phyloP scores from a whole-genome alignment of 2,329 filamentous ascomycete genomes.

The Stachybotrys elegans region DNA sequence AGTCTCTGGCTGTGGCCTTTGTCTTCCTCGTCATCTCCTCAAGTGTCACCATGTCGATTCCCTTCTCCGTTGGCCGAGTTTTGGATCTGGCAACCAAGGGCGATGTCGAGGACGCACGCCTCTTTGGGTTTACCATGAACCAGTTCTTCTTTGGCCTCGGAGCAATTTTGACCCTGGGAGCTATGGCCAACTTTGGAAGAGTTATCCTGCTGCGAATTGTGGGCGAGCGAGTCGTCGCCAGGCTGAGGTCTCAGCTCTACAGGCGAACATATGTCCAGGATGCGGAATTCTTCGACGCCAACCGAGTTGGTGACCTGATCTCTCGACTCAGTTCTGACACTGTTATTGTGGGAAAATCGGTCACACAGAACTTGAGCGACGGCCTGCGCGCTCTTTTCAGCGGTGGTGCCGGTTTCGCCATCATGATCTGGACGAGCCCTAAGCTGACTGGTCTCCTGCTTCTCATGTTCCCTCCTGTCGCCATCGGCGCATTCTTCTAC shows the following conservation, averaged over 20 bases:
- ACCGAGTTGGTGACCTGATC: conserved; percentile 92
- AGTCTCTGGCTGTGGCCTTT: conserved; percentile 74
- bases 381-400: conserved; percentile 89
- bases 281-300: conserved; percentile 98
- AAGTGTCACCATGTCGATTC: conserved; percentile 90
- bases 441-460: conserved; percentile 83
- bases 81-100: conserved; percentile 83
- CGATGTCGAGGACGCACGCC: conserved; percentile 56
- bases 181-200: conserved; percentile 85
- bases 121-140: conserved; percentile 79
- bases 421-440: conserved; percentile 95
- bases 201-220: conserved; percentile 92
- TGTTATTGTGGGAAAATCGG: conserved; percentile 96
- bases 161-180: conserved; percentile 73
- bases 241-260: conserved; percentile 85
- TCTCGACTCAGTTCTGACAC: conserved; percentile 94
- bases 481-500: conserved; percentile 85
- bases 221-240: conserved; percentile 88
- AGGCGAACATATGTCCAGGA: conserved; percentile 93
- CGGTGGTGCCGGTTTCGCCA: conserved; percentile 78
- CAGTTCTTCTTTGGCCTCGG: conserved; percentile 86
- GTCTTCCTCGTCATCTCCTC: conserved; percentile 84
- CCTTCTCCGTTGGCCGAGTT: conserved; percentile 94
- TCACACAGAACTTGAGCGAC: conserved; percentile 96
- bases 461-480: conserved; percentile 86